Evolutionary conservation across 1,284 basidiomycete genomes (phyloP).

Genomic region (Trichosporon coremiiforme): DNA sequence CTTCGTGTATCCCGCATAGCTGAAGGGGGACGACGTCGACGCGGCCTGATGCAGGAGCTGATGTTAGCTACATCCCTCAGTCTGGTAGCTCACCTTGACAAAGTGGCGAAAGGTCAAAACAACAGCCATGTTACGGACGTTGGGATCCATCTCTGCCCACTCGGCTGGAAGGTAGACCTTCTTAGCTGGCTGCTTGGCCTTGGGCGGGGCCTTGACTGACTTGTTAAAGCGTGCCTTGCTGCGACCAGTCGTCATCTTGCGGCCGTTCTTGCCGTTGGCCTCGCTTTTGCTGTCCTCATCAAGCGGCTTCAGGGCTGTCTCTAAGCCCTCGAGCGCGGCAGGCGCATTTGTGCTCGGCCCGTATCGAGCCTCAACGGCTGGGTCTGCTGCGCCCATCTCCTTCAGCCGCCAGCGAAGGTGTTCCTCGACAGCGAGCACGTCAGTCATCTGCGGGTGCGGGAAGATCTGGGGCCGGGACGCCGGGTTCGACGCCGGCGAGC

Average conservation of each 20-base stretch:
- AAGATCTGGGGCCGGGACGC: conserved; percentile 38
- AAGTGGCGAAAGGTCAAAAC: conserved; percentile 56
- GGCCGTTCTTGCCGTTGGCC: conserved; percentile 35
- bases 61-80: not conserved
- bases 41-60: conserved; percentile 54
- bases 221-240: conserved; percentile 34
- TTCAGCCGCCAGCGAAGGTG: conserved; percentile 55
- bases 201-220: conserved; percentile 32
- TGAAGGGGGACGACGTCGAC: conserved; percentile 51
- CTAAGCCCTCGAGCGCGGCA: conserved; percentile 48
- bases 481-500: conserved; percentile 25
- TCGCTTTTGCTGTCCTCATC: conserved; percentile 32
- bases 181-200: conserved; percentile 23
- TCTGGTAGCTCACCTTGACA: conserved; percentile 51
- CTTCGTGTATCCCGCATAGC: conserved; percentile 48
- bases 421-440: conserved; percentile 56
- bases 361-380: conserved; percentile 49
- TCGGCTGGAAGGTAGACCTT: conserved; percentile 49
- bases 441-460: conserved; percentile 56
- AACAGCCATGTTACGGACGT: conserved; percentile 52
- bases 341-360: conserved; percentile 49
- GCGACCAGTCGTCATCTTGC: conserved; percentile 28
- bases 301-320: conserved; percentile 33
- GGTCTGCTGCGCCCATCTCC: conserved; percentile 54
- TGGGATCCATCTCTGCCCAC: conserved; percentile 51